Conservation (phyloP, 140 eudicot species). For the Ambrosia hybrid region DNA sequence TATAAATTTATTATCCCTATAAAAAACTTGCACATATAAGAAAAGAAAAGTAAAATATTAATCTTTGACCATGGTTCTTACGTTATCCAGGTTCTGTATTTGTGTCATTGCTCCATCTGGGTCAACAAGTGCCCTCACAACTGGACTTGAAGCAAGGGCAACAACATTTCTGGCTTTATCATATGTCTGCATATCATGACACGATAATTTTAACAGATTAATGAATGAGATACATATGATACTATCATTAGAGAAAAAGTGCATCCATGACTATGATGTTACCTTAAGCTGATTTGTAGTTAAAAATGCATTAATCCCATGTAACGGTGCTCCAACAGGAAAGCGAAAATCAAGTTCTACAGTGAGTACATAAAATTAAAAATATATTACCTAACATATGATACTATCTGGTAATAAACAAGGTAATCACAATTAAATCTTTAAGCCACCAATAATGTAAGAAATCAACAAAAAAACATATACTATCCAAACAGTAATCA, state of each 20-base stretch:
- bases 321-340: conserved; percentile 95
- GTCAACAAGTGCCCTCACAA: conserved; percentile 90
- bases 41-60: neutral
- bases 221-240: neutral
- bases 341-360: conserved; percentile 98
- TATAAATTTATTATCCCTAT: neutral
- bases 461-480: no score
- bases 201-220: neutral
- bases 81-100: conserved; percentile 76
- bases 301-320: conserved; percentile 85
- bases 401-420: no score
- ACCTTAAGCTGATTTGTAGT: conserved; percentile 96
- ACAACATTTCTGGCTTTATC: conserved; percentile 98
- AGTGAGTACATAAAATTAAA: conserved; percentile 10
- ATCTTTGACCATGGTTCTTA: conserved; percentile 31
- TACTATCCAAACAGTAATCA: no score
- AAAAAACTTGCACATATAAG: neutral
- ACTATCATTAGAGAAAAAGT: neutral
- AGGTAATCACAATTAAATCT: no score
- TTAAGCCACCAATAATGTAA: no score
- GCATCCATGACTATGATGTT: conserved; percentile 24
- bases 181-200: conserved; percentile 61
- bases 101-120: conserved; percentile 94
- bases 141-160: conserved; percentile 98
- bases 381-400: conserved; percentile 14